These are phyloP conservation scores for Chenopodium quinoa DNA, from an alignment of 148 eudicot genomes.

Conservation along the genomic window DNA sequence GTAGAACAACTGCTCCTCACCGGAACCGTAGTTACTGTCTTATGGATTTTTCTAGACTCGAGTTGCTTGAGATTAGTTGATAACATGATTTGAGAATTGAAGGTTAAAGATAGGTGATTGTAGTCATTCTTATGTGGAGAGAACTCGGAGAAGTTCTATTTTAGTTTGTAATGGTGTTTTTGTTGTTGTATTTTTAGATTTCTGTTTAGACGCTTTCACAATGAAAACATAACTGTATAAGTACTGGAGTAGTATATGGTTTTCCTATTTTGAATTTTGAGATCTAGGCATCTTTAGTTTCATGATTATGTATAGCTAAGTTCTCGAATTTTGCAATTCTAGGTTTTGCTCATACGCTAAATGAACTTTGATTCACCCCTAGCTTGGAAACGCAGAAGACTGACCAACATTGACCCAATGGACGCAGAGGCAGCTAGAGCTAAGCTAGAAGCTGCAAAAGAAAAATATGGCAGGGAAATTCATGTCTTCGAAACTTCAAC, in stretches of 20 bases:
- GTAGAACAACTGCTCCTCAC: no score
- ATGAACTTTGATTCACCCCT: constrained; percentile 37
- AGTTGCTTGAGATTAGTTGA: no score
- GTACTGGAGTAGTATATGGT: no score
- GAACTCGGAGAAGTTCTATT: background rate
- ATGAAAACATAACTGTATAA: no score
- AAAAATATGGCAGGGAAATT: constrained; percentile 71
- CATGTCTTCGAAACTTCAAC: constrained; percentile 60
- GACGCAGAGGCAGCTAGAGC: constrained; percentile 29
- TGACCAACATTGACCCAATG: constrained; percentile 25
- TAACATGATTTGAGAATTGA: background rate
- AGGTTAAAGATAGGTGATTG: background rate
- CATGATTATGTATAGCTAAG: constrained; percentile 1
- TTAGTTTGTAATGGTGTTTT: background rate
- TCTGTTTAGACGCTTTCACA: background rate
- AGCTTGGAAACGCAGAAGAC: constrained; percentile 36
- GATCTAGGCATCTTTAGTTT: background rate
- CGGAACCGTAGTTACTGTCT: no score
- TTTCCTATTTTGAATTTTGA: background rate
- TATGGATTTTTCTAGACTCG: no score
- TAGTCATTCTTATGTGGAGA: background rate
- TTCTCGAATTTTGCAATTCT: constrained; percentile 13
- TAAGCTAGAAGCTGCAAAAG: constrained; percentile 63
- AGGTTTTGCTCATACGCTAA: constrained; percentile 31
- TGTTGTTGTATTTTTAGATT: background rate